Conservation (phyloP, 306 rosid species). For the Purshia tridentata region DNA sequence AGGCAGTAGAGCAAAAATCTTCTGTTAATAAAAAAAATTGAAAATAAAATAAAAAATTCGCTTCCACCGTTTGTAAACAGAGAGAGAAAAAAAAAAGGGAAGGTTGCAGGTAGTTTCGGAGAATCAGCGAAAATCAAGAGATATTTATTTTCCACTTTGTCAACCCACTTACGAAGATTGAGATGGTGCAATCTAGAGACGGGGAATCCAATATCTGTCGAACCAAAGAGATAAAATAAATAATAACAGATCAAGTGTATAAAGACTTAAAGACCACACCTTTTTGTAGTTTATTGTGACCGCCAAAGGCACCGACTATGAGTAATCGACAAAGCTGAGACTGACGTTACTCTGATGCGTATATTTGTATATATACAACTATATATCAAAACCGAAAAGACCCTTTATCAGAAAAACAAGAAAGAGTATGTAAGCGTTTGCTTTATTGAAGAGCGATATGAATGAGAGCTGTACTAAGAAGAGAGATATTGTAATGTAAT, state of each 20-base stretch:
- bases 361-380: no score
- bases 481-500: no score
- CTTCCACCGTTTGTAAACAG: neutral
- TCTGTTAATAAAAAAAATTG: neutral
- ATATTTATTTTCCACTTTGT: neutral
- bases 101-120: conserved; percentile 32
- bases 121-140: conserved; percentile 42
- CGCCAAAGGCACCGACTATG: no score
- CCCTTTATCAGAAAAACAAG: neutral
- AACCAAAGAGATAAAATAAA: no score
- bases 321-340: no score
- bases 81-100: conserved; percentile 17
- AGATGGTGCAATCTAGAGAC: neutral
- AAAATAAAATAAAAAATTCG: neutral
- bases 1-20: neutral
- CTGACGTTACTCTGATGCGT: no score
- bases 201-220: neutral
- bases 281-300: no score
- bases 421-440: neutral
- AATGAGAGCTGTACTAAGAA: no score
- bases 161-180: conserved; percentile 34
- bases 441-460: no score
- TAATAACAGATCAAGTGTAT: no score
- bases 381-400: no score
- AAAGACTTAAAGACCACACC: no score